Evolutionary conservation across 768 basidiomycete species (phyloP), one percentile per base, ranked within the genome.

Genomic region (Pisolithus marmoratus): DNA sequence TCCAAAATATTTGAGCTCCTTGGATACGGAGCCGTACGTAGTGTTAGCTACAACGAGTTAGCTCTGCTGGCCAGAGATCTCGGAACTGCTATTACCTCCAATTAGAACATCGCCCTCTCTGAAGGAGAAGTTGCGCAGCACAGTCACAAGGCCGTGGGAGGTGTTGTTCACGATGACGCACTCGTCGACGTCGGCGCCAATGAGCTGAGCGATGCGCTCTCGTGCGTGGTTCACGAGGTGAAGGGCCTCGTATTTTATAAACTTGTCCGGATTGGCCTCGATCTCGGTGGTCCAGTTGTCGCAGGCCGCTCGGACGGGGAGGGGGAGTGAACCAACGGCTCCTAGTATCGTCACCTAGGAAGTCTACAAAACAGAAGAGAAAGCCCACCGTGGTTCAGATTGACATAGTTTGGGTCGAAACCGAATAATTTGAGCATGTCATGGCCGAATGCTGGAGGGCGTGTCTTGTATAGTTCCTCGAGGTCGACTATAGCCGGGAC

Each of bases 21-120:
- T 72, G 9, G 65, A 60, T 4, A 89, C 61, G 0, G 86, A 75
- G 4, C 61, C 69, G 60, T 88, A 90, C 0, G 83, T 82, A 3
- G 79, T 80, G 12, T 70, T 74, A 34, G 74, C 83, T 85, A 55
- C 11, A 12, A 41, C 26, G 46, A 29, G n/a, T 31, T 42, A 41
- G 40, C 34, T 0, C 15, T 48, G 47, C 45, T 51, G n/a, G 2
- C 6, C 8, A 1, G 23, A 43, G 24, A 6, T 36, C 20, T 51
- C 7, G 14, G 5, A 22, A 17, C 51, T 6, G 38, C 5, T 31
- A 24, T 24, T 22, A 72, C 78, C 41, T 60, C 67, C 71, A 42
- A 90, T 68, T 48, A 93, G 73, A 8, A 86, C 68, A 64, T 93
- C 90, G 0, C 55, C 78, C 82, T 46, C 78, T 63, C 58, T 59